Evolutionary conservation across 257 asterid species (phyloP), one percentile per base, ranked within the genome.

Genomic region (Vinca minor): DNA sequence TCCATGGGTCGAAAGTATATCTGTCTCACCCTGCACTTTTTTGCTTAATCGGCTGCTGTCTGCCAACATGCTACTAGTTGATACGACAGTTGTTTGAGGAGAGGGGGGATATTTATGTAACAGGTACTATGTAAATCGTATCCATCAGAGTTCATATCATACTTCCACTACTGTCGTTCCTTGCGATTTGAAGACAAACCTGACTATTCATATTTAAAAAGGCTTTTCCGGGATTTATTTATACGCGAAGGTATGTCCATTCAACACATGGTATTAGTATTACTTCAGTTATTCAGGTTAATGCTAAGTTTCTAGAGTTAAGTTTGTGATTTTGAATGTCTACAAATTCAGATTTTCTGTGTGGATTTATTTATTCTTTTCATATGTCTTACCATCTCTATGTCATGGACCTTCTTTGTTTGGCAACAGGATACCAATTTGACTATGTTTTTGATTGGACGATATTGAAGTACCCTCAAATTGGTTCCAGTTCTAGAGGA

Each of bases 381-480:
- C 9, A 57, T 56, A 57, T 17, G 14, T 55, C 39, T 18, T 56
- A 60, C n/a, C 20, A 48, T 60, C 42, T 46, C 62, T 44, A 29
- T 41, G 69, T 38, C 57, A 50, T 71, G 41, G 69, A 67, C 61
- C 47, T 13, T 55, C 48, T 48, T 78, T 48, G 18, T 58, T 44
- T 15, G 59, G 62, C 59, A 69, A 76, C 82, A 91, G 98, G 96
- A 71, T 91, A 88, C 79, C 98, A 91, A 73, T 88, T 91, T 73
- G 98, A 91, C 73, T 91, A 86, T 69, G 96, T 91, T 54, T 91
- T 91, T 76, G 97, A 91, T 75, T 91, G 98, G 96, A 91, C 98
- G 12, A 83, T 88, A 74, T 66, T 91, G 84, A 91, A 91, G 84
- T 83, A 88, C 81, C 98, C 98, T 68, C 98, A 86, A 79, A 85